Evolutionary conservation across 2,329 filamentous ascomycete species (phyloP), one percentile per base, ranked within the genome.

Genomic region (Sporothrix phasma): DNA sequence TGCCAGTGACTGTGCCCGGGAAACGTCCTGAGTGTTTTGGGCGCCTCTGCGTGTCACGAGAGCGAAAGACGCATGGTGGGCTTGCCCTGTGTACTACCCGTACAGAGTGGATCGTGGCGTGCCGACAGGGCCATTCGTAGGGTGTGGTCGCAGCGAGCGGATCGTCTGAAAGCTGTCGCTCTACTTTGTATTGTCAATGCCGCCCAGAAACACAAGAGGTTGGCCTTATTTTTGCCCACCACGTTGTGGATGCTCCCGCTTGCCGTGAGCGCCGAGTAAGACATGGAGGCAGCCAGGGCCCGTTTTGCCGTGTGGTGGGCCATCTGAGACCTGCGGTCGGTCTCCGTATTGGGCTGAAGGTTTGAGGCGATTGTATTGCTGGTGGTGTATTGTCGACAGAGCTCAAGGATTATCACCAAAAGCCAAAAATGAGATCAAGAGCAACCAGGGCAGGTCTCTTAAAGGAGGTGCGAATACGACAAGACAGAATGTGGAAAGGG

Each of bases 91-190:
- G 54, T 43, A 2, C 34, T 15, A 13, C 8, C 29, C 5, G 3
- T 26, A 5, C 5, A n/a, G 17, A 17, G 37, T 43, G 24, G 39
- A 17, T 58, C 8, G 34, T 56, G 53, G 54, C n/a, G 24, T 31
- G 15, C 31, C 29, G 1, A 5, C 17, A 37, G 29, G 8, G 5
- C 2, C 7, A 45, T 29, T 39, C 8, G 4, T 15, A 19, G 24
- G 54, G 24, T 46, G 37, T 58, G 37, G 37, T 58, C 54, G 39
- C 54, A 43, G 54, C 56, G 39, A 58, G 51, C 29, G 53, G 53
- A 63, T 63, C 61, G 51, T 63, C 61, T 49, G 61, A 63, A 63
- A 58, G 58, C n/a, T 8, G 56, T 29, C 56, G 19, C 10, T 22
- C 54, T 7, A 17, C 22, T 11, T 5, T 22, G 7, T 39, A 13